Percentiles rank a stretch among this genome's conserved stretches.
These are phyloP conservation scores for Lablab purpureus DNA, from an alignment of 306 rosid species.

Conservation along the genomic window DNA sequence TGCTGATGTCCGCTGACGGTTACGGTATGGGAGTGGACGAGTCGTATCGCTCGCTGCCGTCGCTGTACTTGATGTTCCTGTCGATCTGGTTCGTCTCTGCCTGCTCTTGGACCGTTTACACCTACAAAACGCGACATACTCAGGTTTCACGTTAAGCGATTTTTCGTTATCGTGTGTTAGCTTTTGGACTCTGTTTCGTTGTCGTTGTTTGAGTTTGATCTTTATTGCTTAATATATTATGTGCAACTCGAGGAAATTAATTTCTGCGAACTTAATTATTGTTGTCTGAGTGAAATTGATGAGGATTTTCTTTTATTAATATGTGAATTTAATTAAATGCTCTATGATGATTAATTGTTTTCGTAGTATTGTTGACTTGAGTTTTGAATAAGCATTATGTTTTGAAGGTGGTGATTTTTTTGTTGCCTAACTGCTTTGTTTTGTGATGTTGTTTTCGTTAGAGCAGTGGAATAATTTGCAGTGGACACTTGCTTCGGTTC, in stretches of 20 bases:
- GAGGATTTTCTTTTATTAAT: slow-evolving; percentile 7
- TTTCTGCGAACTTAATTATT: background rate
- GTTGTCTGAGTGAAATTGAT: background rate
- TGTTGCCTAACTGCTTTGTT: slow-evolving; percentile 27
- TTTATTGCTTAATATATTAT: background rate
- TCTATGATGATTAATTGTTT: slow-evolving; percentile 23
- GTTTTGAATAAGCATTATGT: background rate
- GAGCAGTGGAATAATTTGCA: slow-evolving; percentile 95
- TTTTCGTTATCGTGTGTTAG: background rate
- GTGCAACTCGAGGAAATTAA: background rate
- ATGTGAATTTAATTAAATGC: background rate
- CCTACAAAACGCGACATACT: slow-evolving; percentile 81
- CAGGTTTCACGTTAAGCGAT: slow-evolving; percentile 59
- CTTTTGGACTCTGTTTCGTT: slow-evolving; percentile 10
- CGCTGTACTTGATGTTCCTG: slow-evolving; percentile 75
- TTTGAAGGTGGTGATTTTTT: slow-evolving; percentile 31
- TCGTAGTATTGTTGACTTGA: background rate
- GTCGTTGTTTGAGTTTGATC: slow-evolving; percentile 22
- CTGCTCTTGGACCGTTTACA: slow-evolving; percentile 87
- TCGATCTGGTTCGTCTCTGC: slow-evolving; percentile 85
- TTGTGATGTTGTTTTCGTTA: slow-evolving; percentile 49
- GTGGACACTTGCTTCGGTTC: slow-evolving; percentile 84
- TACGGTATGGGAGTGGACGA: slow-evolving; percentile 62
- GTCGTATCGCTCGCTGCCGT: slow-evolving; percentile 79
- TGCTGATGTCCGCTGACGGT: slow-evolving; percentile 46